Base-by-base conservation (phyloP, 2,329 filamentous ascomycete genomes). In the Pseudopithomyces chartarum region DNA sequence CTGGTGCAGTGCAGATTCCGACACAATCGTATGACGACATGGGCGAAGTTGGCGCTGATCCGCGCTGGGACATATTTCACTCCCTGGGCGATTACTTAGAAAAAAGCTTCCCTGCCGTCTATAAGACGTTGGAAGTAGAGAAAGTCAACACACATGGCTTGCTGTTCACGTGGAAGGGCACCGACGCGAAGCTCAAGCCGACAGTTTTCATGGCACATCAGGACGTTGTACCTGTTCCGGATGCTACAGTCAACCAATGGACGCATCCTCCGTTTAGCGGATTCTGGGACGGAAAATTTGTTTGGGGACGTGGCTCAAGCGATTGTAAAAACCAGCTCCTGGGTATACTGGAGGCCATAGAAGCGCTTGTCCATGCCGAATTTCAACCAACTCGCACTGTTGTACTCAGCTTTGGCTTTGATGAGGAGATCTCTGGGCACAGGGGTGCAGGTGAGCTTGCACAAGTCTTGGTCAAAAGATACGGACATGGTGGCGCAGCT, bases 271-370 rank as follows among this genome's bases (percentile, higher is more conserved):
- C 86, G 0, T 89, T 83, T 62, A 80, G 80, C n/a, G 85, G 84
- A 7, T 65, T 79, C 60, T 88, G 80, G 56, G 86, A 39, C 46
- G 85, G 85, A 12, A 78, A 79, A 45, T 83, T 78, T 66, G 76
- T 88, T 39, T 89, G 85, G 85, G 86, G 86, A 12, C 80, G 86
- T 20, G 86, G 86, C 2, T 73, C 85, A 0, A 76, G 77, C 4
- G 86, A 88, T 71, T 85, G 84, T 78, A 89, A 89, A 76, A 85
- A 83, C 63, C 82, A 83, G 55, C 77, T 89, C 19, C 80, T 87
- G 44, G 84, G 79, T 1, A 80, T 84, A 15, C 68, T 88, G 58
- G 69, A 68, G 7, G 82, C 85, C 26, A 79, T 84, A 1, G 85
- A 88, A 62, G 73, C 82, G 5, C 78, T 89, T 3, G 71, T 88